Base-by-base conservation (phyloP, 1,284 basidiomycete genomes). In the Fistulina hepatica region DNA sequence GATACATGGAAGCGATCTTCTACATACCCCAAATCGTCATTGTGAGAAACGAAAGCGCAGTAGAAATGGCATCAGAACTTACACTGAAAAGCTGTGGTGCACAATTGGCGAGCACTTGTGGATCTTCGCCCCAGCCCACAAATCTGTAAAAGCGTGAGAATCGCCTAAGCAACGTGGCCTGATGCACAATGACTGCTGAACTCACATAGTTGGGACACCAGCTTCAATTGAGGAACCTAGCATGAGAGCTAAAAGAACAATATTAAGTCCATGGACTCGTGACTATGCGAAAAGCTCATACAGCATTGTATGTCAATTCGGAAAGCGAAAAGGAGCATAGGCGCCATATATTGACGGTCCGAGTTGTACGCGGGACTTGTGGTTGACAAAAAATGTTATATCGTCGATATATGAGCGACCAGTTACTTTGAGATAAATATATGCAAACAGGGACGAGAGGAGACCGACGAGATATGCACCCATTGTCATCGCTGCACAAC, bases 41-140 rank as follows among this genome's bases (percentile, higher is more conserved):
- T 19, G 38, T 34, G 25, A 23, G 21, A 16, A 9, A 32, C 15
- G 34, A 23, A 30, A 19, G 27, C 20, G 30, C 5, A 11, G 34
- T 5, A 23, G 19, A 28, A 24, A 23, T 40, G 39, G 36, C 8
- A 24, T 17, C 23, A 26, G 19, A 22, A 56, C 71, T 49, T 56
- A 80, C 78, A 27, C 56, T 60, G 50, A 83, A 84, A 20, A 91
- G 61, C 21, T 66, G 73, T 2, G 86, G 86, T 16, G 82, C 78
- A 31, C 86, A 71, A 32, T 76, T 65, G 4, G 77, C 78, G 26
- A 91, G 63, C 9, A 83, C 69, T 48, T 82, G 74, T 2, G 83
- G 84, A 52, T 89, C 81, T 57, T 89, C 85, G 36, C 74, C 84
- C 6, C 89, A 64, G 4, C 84, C 84, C 21, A 90, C 85, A 51